Conservation (phyloP, 805 yeast genomes). For the Wickerhamomyces hampshirensis region DNA sequence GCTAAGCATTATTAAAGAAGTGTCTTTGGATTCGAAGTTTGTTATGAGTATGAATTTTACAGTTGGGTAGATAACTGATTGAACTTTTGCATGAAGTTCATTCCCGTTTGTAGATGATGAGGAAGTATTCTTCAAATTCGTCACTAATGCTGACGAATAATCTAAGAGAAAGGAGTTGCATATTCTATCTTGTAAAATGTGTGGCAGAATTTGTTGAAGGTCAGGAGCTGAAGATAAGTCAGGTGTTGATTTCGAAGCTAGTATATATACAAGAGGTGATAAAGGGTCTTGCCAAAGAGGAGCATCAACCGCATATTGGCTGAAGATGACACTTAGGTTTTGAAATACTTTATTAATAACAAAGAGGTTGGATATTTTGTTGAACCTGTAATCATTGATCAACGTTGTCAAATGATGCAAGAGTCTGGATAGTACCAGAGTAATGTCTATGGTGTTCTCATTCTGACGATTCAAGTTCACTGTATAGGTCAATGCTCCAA, state of each 20-base stretch:
- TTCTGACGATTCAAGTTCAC: conserved; percentile 45
- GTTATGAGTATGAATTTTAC: conserved; percentile 21
- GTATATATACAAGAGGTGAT: conserved; percentile 19
- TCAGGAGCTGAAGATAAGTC: conserved; percentile 4
- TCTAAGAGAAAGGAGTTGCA: conserved; percentile 19
- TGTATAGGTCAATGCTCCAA: conserved; percentile 77
- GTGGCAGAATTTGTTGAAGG: conserved; percentile 9
- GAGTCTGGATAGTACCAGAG: conserved; percentile 9
- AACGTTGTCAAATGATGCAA: conserved; percentile 12
- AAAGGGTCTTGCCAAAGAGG: conserved; percentile 39
- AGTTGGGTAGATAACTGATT: conserved; percentile 29
- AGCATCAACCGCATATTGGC: conserved; percentile 25
- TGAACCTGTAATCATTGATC: conserved; percentile 8
- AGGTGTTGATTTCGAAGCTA: conserved; percentile 12
- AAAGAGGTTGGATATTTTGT: conserved; percentile 26
- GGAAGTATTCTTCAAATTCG: conserved; percentile 39
- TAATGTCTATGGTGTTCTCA: conserved; percentile 14
- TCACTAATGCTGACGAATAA: conserved; percentile 44
- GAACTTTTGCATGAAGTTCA: conserved; percentile 35
- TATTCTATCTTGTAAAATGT: conserved; percentile 2
- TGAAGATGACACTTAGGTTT: conserved; percentile 45
- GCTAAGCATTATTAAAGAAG: conserved; percentile 16
- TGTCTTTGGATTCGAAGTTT: conserved; percentile 12
- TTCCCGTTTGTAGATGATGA: conserved; percentile 17
- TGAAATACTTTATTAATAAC: conserved; percentile 58